A percentile compares a stretch with the other conserved stretches of the same genome.
phyloP scores from a whole-genome alignment of 2,329 filamentous ascomycete species.

The Thielaviopsis punctulata region DNA sequence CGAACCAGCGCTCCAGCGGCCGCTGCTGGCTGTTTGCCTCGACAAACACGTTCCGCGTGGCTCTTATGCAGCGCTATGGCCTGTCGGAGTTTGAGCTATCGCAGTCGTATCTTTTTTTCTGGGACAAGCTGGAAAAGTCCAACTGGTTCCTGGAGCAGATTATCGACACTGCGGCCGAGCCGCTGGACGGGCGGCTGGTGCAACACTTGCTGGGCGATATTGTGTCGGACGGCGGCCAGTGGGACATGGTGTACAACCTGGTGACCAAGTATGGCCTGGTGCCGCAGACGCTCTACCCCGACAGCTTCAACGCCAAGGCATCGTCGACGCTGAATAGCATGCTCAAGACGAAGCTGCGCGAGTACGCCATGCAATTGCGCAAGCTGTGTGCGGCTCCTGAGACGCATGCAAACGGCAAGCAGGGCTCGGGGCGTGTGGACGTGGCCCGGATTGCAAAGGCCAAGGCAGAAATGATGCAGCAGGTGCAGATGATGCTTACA shows the following conservation, averaged over 20 bases:
- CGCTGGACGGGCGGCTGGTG: slow-evolving; percentile 56
- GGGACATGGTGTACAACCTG: slow-evolving; percentile 82
- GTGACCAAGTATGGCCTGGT: slow-evolving; percentile 81
- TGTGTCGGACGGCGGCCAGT: slow-evolving; percentile 70
- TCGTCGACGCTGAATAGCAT: slow-evolving; percentile 53
- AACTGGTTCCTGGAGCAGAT: slow-evolving; percentile 82
- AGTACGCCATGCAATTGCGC: slow-evolving; percentile 62
- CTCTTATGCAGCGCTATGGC: slow-evolving; percentile 68
- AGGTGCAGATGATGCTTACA: slow-evolving; percentile 68
- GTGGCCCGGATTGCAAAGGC: slow-evolving; percentile 26
- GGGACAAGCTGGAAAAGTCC: slow-evolving; percentile 83
- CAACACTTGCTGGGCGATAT: slow-evolving; percentile 51
- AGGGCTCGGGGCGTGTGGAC: slow-evolving; percentile 15
- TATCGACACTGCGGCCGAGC: slow-evolving; percentile 53
- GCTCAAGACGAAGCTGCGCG: slow-evolving; percentile 72
- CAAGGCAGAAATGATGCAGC: slow-evolving; percentile 61
- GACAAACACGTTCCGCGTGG: slow-evolving; percentile 83
- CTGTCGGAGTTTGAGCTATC: slow-evolving; percentile 70
- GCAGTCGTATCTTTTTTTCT: slow-evolving; percentile 79
- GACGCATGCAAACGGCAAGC: slow-evolving; percentile 38
- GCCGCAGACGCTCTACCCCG: slow-evolving; percentile 65
- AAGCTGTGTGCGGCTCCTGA: slow-evolving; percentile 76
- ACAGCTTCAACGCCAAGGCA: slow-evolving; percentile 61
- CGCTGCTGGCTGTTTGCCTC: slow-evolving; percentile 86
- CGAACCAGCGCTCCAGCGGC: slow-evolving; percentile 66